Conservation (phyloP, 139 green algal species). For the Closterium sp. region DNA sequence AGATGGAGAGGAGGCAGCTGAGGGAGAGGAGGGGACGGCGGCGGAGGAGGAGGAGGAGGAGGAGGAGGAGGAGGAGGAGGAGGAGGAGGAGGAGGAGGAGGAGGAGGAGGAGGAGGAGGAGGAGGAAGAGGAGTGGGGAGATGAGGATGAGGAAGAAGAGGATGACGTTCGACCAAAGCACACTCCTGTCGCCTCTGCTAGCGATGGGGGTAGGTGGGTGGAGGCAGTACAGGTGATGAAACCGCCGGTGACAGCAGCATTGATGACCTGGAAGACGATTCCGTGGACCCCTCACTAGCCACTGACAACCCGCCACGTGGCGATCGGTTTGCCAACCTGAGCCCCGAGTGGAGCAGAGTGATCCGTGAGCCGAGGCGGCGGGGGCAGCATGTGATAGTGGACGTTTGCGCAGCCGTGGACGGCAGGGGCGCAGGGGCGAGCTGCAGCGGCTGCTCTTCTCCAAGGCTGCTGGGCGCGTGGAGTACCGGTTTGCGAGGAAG, state of each 20-base stretch:
- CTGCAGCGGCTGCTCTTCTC: conserved; percentile 24
- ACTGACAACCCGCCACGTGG: background rate
- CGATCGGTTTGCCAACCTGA: background rate
- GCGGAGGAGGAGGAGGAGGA: too few relatives aligned
- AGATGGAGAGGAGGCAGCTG: background rate
- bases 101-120: conserved; percentile 15
- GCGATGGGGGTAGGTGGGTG: background rate
- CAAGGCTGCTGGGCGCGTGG: background rate
- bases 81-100: too few relatives aligned
- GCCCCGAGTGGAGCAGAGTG: conserved; percentile 11
- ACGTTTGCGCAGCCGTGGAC: conserved; percentile 11
- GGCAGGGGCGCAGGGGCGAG: conserved; percentile 1
- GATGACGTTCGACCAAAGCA: background rate
- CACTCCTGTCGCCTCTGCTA: background rate
- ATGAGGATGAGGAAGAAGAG: conserved; percentile 1
- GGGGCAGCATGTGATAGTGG: conserved; percentile 32
- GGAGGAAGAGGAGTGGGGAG: background rate
- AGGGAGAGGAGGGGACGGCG: too few relatives aligned
- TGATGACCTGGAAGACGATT: background rate
- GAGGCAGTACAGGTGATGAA: background rate
- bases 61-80: too few relatives aligned
- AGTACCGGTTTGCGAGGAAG: conserved; percentile 21
- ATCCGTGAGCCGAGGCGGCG: conserved; percentile 13
- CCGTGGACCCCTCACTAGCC: background rate
- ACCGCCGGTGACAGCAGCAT: background rate